phyloP scores from a whole-genome alignment of 108 stramenopile species.

The Cyclotella cryptica region DNA sequence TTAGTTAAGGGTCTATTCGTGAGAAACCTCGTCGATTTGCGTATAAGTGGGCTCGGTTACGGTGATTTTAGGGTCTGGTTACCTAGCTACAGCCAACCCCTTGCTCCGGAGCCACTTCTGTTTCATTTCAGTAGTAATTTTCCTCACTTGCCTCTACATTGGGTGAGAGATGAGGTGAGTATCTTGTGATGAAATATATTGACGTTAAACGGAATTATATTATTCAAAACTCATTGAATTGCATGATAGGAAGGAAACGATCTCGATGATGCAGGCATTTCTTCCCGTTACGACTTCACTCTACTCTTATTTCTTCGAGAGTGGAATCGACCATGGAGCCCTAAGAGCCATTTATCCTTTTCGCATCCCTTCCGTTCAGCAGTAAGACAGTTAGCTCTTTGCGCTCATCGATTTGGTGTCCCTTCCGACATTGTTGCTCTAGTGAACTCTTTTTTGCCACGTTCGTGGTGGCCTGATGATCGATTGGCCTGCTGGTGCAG shows the following conservation, averaged over 20 bases:
- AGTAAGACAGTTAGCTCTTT: constrained; percentile 41
- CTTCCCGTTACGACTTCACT: constrained; percentile 54
- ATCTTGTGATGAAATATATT: neutral
- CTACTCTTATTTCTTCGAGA: constrained; percentile 47
- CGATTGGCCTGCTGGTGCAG: constrained; percentile 50
- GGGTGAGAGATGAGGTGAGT: constrained; percentile 1
- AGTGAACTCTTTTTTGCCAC: constrained; percentile 53
- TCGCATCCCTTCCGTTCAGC: constrained; percentile 38
- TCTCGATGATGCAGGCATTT: constrained; percentile 30
- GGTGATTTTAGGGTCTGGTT: constrained; percentile 51
- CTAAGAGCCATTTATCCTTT: constrained; percentile 55
- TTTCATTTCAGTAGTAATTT: constrained; percentile 4
- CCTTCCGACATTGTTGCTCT: constrained; percentile 46
- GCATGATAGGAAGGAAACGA: constrained; percentile 20
- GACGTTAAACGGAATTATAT: no score
- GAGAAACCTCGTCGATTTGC: constrained; percentile 60
- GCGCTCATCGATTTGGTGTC: constrained; percentile 51
- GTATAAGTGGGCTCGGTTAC: constrained; percentile 55
- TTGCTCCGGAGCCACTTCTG: neutral
- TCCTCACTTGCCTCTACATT: neutral
- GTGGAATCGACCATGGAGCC: constrained; percentile 59
- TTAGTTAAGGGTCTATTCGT: constrained; percentile 53
- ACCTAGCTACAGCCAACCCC: no score
- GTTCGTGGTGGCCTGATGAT: constrained; percentile 62
- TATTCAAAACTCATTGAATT: neutral